Conservation (phyloP, 192 early-diverging fungal genomes). For the Umbelopsis vinacea region DNA sequence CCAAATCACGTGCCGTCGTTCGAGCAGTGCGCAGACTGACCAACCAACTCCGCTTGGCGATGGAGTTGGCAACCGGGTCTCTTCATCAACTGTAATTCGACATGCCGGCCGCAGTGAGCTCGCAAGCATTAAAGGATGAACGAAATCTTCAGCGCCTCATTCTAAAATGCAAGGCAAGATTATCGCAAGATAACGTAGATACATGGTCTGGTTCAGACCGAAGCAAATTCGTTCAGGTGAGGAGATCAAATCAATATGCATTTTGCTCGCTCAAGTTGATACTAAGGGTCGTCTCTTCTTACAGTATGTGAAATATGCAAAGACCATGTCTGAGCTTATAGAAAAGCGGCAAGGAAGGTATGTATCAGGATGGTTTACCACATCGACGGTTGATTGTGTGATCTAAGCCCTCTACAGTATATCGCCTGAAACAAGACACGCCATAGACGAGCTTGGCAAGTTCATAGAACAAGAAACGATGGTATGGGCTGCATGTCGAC, state of each 20-base stretch:
- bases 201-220: slow-evolving; percentile 20
- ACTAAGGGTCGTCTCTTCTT: background rate
- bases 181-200: background rate
- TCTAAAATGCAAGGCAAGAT: background rate
- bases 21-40: background rate
- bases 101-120: background rate
- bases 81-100: background rate
- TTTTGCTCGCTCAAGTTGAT: background rate
- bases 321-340: background rate
- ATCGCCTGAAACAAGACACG: background rate
- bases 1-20: too few species aligned
- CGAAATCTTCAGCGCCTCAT: background rate
- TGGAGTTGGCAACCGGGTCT: background rate
- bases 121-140: background rate
- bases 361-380: background rate
- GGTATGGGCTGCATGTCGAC: background rate
- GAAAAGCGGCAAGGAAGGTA: slow-evolving; percentile 16
- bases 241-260: background rate
- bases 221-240: slow-evolving; percentile 35
- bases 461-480: background rate
- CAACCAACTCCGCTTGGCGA: background rate
- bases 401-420: slow-evolving; percentile 14
- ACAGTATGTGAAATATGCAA: slow-evolving; percentile 35
- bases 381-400: background rate
- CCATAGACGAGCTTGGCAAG: background rate